Percentiles rank a stretch among this genome's conserved stretches.
phyloP scores from a whole-genome alignment of 2,329 filamentous ascomycete species.

The Aspergillus puulaauensis region DNA sequence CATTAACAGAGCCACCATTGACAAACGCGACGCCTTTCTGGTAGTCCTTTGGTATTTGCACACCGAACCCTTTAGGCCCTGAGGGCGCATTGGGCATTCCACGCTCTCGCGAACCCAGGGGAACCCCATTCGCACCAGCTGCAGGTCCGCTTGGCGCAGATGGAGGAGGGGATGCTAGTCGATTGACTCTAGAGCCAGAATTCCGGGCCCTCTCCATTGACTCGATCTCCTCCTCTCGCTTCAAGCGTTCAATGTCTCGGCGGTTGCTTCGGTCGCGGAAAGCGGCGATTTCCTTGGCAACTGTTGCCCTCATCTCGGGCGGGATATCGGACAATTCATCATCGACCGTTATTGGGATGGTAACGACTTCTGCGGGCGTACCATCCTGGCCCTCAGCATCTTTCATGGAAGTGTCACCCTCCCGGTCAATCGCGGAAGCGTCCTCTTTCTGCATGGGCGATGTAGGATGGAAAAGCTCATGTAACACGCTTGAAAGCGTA shows the following conservation, averaged over 20 bases:
- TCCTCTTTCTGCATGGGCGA: conserved; percentile 46
- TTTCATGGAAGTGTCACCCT: conserved; percentile 70
- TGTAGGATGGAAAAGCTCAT: conserved; percentile 69
- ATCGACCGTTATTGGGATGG: conserved; percentile 81
- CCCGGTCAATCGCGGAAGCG: conserved; percentile 55
- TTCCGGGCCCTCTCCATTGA: conserved; percentile 77
- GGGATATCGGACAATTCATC: conserved; percentile 96
- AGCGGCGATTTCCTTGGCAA: conserved; percentile 88
- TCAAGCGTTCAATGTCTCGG: conserved; percentile 82
- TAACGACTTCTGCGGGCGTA: conserved; percentile 75
- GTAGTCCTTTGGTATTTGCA: conserved; percentile 67
- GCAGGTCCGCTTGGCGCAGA: conserved; percentile 62
- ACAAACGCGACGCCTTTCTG: conserved; percentile 80
- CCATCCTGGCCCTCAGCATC: conserved; percentile 60
- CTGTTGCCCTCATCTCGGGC: conserved; percentile 91
- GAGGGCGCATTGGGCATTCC: conserved; percentile 74
- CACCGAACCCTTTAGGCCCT: conserved; percentile 62
- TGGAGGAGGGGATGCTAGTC: conserved; percentile 70
- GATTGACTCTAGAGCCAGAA: conserved; percentile 60
- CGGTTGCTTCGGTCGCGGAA: conserved; percentile 90
- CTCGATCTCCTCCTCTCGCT: conserved; percentile 89
- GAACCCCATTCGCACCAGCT: conserved; percentile 70
- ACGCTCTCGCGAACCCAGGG: conserved; percentile 68
- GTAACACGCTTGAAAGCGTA: conserved; percentile 66
- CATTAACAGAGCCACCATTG: conserved; percentile 70